These are phyloP conservation scores for Medicago ruthenica DNA, from an alignment of 306 rosid species.

Conservation along the genomic window DNA sequence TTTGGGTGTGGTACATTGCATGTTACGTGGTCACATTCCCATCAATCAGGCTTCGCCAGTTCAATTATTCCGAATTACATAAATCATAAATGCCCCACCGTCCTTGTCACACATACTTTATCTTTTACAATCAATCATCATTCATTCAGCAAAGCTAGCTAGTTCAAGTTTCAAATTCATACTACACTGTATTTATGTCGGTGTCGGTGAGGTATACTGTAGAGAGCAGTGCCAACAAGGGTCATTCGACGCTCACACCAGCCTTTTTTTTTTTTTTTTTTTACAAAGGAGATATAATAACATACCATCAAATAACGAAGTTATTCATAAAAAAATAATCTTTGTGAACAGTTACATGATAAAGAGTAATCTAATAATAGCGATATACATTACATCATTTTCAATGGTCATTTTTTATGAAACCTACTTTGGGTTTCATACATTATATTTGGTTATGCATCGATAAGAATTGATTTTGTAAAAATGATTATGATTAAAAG, in stretches of 20 bases:
- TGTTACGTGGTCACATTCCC: constrained; percentile 5
- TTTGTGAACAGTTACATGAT: too few relatives aligned
- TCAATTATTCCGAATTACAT: not conserved
- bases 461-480: too few relatives aligned
- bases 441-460: too few relatives aligned
- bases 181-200: not conserved
- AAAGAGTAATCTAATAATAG: too few relatives aligned
- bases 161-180: not conserved
- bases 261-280: too few relatives aligned
- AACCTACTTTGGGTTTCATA: too few relatives aligned
- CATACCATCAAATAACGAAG: too few relatives aligned
- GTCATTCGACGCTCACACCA: not conserved
- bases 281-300: too few relatives aligned
- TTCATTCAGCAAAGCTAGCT: not conserved
- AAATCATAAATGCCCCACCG: constrained; percentile 12
- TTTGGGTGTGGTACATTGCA: not conserved
- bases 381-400: too few relatives aligned
- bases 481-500: too few relatives aligned
- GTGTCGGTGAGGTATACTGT: constrained; percentile 11
- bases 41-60: not conserved
- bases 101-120: constrained; percentile 1
- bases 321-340: too few relatives aligned
- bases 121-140: not conserved
- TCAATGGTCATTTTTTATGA: too few relatives aligned
- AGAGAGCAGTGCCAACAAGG: not conserved